These are phyloP conservation scores for Xerocomus amazonicus DNA, from an alignment of 1,284 basidiomycete species.

Conservation along the genomic window DNA sequence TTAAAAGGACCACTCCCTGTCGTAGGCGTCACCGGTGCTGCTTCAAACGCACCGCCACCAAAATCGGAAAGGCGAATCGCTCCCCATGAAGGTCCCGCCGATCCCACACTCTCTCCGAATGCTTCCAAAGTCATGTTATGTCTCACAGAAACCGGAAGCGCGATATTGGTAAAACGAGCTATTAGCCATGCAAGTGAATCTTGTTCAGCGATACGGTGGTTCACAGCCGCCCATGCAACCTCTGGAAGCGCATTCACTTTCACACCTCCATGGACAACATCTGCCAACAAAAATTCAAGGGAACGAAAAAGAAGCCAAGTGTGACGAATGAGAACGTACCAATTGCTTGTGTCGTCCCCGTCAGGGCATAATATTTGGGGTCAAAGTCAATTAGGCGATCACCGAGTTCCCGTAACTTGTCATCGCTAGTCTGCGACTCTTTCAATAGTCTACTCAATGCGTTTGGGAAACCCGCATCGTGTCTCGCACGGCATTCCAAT, in stretches of 20 bases:
- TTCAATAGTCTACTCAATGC: constrained; percentile 28
- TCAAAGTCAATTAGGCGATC: constrained; percentile 28
- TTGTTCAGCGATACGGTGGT: constrained; percentile 37
- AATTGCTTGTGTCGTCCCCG: constrained; percentile 50
- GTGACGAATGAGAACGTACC: constrained; percentile 20
- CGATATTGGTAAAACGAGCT: constrained; percentile 31
- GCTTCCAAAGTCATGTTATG: constrained; percentile 42
- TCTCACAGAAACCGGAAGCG: constrained; percentile 34
- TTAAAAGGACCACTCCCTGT: constrained; percentile 39
- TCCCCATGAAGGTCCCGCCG: constrained; percentile 14
- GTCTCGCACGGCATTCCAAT: constrained; percentile 24
- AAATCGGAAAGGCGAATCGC: constrained; percentile 34
- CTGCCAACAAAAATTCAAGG: constrained; percentile 11
- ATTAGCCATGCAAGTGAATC: constrained; percentile 35
- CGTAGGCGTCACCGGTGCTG: constrained; percentile 51
- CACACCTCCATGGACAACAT: constrained; percentile 45
- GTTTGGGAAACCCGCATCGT: constrained; percentile 28
- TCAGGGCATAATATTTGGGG: constrained; percentile 23
- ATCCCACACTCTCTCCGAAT: constrained; percentile 36
- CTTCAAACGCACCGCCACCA: constrained; percentile 40
- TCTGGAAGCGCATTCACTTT: constrained; percentile 48
- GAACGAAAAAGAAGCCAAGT: too few species aligned
- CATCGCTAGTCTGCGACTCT: constrained; percentile 27
- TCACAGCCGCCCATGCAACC: constrained; percentile 11
- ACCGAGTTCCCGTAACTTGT: constrained; percentile 31